These are phyloP conservation scores for Trichoderma sp. DNA, from an alignment of 2,329 filamentous ascomycete genomes.

Conservation along the genomic window DNA sequence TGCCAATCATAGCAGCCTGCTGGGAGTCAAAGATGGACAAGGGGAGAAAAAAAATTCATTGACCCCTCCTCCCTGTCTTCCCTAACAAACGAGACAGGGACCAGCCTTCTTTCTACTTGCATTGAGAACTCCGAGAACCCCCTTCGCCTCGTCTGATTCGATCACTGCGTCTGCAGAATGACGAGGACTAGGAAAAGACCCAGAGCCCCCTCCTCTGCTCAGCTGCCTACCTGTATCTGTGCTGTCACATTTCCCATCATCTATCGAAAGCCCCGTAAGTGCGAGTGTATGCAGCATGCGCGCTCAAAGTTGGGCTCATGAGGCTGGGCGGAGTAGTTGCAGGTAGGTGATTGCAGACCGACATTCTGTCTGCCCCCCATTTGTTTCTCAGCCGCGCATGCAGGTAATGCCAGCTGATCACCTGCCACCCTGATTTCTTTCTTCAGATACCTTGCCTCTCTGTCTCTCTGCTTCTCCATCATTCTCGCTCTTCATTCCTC, in stretches of 20 bases:
- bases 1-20: not conserved
- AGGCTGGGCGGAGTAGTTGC: not conserved
- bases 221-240: not conserved
- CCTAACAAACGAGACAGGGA: constrained; percentile 9
- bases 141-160: constrained; percentile 15
- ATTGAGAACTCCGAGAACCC: constrained; percentile 1
- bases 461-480: not conserved
- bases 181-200: constrained; percentile 7
- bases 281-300: not conserved
- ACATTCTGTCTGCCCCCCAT: constrained; percentile 4
- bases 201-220: not conserved
- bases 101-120: constrained; percentile 11
- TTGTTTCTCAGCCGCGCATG: not conserved
- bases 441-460: not conserved
- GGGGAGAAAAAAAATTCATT: not conserved
- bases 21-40: not conserved
- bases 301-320: not conserved
- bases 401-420: not conserved
- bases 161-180: not conserved
- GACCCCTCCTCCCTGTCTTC: constrained; percentile 9
- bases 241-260: not conserved
- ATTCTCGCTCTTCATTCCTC: too few relatives aligned
- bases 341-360: constrained; percentile 11
- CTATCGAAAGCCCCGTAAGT: not conserved
- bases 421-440: not conserved